Evolutionary conservation across 1,284 basidiomycete species (phyloP).

Genomic region (Phellinidium pouzarii): DNA sequence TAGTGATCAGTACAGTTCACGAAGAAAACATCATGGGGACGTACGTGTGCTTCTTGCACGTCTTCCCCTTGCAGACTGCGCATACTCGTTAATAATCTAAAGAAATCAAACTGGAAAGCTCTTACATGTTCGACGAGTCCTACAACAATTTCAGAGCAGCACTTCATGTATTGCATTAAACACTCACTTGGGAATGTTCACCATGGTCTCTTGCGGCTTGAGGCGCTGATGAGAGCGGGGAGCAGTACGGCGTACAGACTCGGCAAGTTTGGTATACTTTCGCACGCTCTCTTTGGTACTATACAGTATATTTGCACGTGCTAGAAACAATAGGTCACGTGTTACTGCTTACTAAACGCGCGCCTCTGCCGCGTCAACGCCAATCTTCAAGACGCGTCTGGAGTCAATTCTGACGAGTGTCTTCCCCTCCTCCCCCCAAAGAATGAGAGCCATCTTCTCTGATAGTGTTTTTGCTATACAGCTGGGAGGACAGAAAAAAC

Average conservation of each 20-base stretch:
- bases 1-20: not conserved
- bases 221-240: not conserved
- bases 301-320: not conserved
- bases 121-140: slow-evolving; percentile 83
- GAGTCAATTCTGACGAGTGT: too few relatives aligned
- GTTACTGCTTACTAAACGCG: not conserved
- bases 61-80: slow-evolving; percentile 95
- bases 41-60: slow-evolving; percentile 98
- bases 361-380: too few relatives aligned
- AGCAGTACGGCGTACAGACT: not conserved
- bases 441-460: too few relatives aligned
- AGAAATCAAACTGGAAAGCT: slow-evolving; percentile 20
- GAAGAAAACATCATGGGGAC: slow-evolving; percentile 27
- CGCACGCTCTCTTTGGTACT: not conserved
- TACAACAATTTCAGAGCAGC: slow-evolving; percentile 30
- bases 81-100: not conserved
- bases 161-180: slow-evolving; percentile 2
- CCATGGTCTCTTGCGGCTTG: slow-evolving; percentile 48
- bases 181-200: slow-evolving; percentile 86
- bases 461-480: too few relatives aligned
- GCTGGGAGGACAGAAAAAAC: too few relatives aligned
- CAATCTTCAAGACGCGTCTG: too few relatives aligned
- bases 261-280: not conserved
- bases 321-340: not conserved
- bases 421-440: too few relatives aligned